Evolutionary conservation across 2,329 filamentous ascomycete genomes (phyloP), one percentile per base, ranked within the genome.

Genomic region (Fusarium chuoi): DNA sequence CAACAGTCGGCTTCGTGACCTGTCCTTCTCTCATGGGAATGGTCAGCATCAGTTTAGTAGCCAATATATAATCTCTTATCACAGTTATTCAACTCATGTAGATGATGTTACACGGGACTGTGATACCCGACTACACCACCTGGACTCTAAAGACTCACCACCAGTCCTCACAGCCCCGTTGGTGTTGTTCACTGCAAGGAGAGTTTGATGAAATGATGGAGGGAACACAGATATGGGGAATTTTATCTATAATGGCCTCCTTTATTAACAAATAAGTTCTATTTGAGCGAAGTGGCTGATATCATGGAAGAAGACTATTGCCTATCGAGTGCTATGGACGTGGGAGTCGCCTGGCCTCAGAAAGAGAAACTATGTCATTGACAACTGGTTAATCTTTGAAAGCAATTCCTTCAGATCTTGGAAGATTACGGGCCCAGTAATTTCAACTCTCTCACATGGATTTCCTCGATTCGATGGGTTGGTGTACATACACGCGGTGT

Each of bases 251-350:
- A 24, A 6, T 10, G 2, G 3, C 8, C 8, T 51, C 12, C 11
- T 3, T 35, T 35, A 0, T 11, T 3, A 20, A 0, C 13, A 6
- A 35, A 7, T 0, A 11, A 17, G 7, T 51, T 51, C 17, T 35
- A 2, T 20, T 20, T 5, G 17, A 10, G 30, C 6, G 48, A 35
- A 24, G 17, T 35, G 6, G 17, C n/a, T 52, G n/a, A n/a, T n/a
- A n/a, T n/a, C n/a, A n/a, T n/a, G 17, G 6, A 2, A 24, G 17
- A 35, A 11, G 46, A 0, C 11, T 30, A n/a, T 8, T n/a, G 7
- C 20, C 48, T n/a, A 6, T 20, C 48, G 35, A 35, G 22, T 20
- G 48, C 14, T 2, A 24, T 20, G 6, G 13, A 3, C 26, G 9
- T 18, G 17, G 30, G 17, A 52, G n/a, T 5, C 6, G 17, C 4